Base-by-base conservation (phyloP, 805 yeast genomes). In the Saccharomycopsis sp. region DNA sequence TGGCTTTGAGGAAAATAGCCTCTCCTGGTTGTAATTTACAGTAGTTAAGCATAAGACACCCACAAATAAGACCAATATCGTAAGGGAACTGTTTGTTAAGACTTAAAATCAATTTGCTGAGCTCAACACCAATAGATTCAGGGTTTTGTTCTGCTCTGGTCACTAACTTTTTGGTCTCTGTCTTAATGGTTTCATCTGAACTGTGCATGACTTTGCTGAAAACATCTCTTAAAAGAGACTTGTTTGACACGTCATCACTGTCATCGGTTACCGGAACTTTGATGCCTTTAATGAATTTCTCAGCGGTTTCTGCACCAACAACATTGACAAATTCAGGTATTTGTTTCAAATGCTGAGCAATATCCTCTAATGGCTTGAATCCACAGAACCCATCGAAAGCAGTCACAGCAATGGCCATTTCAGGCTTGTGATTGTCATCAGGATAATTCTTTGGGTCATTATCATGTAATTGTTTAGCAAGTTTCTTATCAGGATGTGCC, bases 341-440 rank as follows among this genome's bases (percentile, higher is more conserved):
- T 14, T 81, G 80, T 59, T 78, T 69, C 67, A 94, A 78, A 62
- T 89, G 84, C 52, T 76, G 76, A 53, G 85, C 85, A 65, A 94
- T 80, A 73, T 91, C 87, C 41, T 77, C 79, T 67, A 92, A 80
- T 20, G 99, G 99, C 70, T 94, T 86, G 78, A 94, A 94, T 0
- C 99, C 99, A 74, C 99, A 94, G 75, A 94, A 93, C 0, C 97
- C 98, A 76, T 94, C 98, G 67, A 94, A 94, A 61, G 83, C 89
- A 22, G 98, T 92, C 56, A 94, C 85, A 7, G 99, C 99, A 68
- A 94, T 83, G 55, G 99, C 98, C 99, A 94, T 94, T 73, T 94
- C 99, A n/a, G 99, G 99, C 77, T 94, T 94, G 75, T 94, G 99
- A 77, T 94, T 94, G 71, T 86, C 96, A 75, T 94, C 99, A 2